Evolutionary conservation across 192 early-diverging fungal species (phyloP).

Genomic region (Podila horticola): DNA sequence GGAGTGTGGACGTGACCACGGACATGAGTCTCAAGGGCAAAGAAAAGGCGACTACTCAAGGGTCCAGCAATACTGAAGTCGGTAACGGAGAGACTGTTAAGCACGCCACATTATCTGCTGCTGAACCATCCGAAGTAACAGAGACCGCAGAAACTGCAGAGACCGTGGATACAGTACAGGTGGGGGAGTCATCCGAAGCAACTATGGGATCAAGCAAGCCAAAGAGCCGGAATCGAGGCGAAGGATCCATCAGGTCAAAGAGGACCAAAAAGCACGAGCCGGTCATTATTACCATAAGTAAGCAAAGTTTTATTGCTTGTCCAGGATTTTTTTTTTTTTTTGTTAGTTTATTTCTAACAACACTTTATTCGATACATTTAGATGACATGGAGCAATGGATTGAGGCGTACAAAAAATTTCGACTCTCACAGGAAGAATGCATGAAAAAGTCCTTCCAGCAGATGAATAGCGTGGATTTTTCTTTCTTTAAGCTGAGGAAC

Average conservation of each 20-base stretch:
- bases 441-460: neutral
- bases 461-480: neutral
- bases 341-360: too few species aligned
- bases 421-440: neutral
- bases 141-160: too few species aligned
- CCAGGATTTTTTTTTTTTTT: too few species aligned
- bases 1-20: neutral
- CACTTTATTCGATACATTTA: neutral
- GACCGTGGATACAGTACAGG: too few species aligned
- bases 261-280: neutral
- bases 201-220: neutral
- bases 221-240: neutral
- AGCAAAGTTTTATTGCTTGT: too few species aligned
- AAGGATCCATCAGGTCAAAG: neutral
- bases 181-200: neutral
- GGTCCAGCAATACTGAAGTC: neutral
- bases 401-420: slow-evolving; percentile 9
- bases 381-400: slow-evolving; percentile 16
- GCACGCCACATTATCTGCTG: too few species aligned
- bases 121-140: too few species aligned
- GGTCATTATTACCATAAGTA: neutral
- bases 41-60: neutral
- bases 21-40: neutral
- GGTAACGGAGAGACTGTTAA: neutral
- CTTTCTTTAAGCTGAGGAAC: slow-evolving; percentile 1